phyloP scores from a whole-genome alignment of 192 early-diverging fungal genomes.

The Backusella liffmaniae region DNA sequence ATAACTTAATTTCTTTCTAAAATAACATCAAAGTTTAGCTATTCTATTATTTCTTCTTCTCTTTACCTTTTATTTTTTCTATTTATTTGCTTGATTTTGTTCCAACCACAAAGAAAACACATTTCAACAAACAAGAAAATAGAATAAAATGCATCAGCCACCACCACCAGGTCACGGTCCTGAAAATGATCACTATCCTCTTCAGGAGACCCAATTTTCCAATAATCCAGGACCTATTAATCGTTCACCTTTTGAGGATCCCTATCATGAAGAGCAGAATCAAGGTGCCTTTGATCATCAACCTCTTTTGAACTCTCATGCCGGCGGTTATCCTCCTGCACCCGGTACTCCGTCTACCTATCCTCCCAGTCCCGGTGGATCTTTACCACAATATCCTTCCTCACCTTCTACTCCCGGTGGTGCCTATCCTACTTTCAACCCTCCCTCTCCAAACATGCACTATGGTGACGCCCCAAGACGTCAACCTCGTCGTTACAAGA shows the following conservation, averaged over 20 bases:
- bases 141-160: conserved; percentile 23
- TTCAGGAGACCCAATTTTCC: conserved; percentile 36
- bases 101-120: background rate
- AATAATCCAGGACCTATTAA: conserved; percentile 23
- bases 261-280: conserved; percentile 23
- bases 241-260: conserved; percentile 33
- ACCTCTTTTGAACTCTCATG: conserved; percentile 20
- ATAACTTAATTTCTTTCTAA: conserved; percentile 9
- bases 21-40: background rate
- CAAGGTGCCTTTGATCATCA: conserved; percentile 13
- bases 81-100: background rate
- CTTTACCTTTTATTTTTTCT: background rate
- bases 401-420: conserved; percentile 23
- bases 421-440: conserved; percentile 8
- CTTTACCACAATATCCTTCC: conserved; percentile 22
- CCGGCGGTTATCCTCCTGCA: conserved; percentile 28
- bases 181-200: conserved; percentile 36
- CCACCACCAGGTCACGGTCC: conserved; percentile 7
- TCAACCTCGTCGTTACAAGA: conserved; percentile 52
- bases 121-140: background rate
- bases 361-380: conserved; percentile 8
- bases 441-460: conserved; percentile 35
- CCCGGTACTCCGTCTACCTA: conserved; percentile 18
- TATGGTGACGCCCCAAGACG: conserved; percentile 43
- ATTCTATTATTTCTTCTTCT: background rate